Conservation (phyloP, 2,329 filamentous ascomycete genomes). For the Dactylellina haptotyla region DNA sequence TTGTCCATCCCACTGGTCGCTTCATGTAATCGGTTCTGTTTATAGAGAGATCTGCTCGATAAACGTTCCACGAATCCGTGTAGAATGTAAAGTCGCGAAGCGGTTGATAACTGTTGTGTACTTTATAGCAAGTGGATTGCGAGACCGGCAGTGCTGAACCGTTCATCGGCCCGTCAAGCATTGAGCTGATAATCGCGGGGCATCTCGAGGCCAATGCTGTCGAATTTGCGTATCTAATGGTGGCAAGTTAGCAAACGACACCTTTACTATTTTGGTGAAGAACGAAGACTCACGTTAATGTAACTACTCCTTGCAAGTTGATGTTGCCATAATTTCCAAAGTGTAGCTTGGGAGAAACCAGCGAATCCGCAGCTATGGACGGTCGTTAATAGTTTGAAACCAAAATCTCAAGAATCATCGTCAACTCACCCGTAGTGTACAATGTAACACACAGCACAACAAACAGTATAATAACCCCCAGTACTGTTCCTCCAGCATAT, state of each 20-base stretch:
- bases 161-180: slow-evolving; percentile 43
- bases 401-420: neutral
- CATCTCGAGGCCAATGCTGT: slow-evolving; percentile 44
- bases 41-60: slow-evolving; percentile 34
- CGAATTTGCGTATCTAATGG: slow-evolving; percentile 44
- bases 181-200: slow-evolving; percentile 45
- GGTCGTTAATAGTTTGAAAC: neutral
- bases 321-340: slow-evolving; percentile 64
- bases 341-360: slow-evolving; percentile 78
- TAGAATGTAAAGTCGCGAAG: slow-evolving; percentile 51
- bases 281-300: slow-evolving; percentile 20
- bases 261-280: too few relatives aligned
- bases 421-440: slow-evolving; percentile 40
- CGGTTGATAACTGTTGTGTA: slow-evolving; percentile 50
- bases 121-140: slow-evolving; percentile 46
- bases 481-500: slow-evolving; percentile 34
- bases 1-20: slow-evolving; percentile 55
- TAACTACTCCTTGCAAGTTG: slow-evolving; percentile 51
- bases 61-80: slow-evolving; percentile 41
- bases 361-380: slow-evolving; percentile 77
- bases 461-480: slow-evolving; percentile 36
- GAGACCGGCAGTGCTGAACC: slow-evolving; percentile 46
- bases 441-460: slow-evolving; percentile 48
- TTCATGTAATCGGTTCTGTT: slow-evolving; percentile 23
- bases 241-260: too few relatives aligned